Conservation (phyloP, 805 yeast genomes). For the Ogataea corticis region DNA sequence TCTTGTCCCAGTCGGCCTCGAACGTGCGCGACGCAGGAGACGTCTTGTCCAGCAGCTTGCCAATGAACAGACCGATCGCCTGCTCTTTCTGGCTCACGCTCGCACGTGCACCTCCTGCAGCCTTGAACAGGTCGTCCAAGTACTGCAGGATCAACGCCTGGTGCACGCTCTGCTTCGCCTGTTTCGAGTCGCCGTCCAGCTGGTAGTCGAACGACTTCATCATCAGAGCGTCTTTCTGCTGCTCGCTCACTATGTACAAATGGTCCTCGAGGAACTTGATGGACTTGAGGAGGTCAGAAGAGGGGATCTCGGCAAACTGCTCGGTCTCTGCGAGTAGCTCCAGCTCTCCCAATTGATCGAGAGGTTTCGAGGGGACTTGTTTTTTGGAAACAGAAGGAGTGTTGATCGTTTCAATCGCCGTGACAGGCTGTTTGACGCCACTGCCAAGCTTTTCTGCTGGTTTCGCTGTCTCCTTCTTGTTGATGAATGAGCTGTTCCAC, state of each 20-base stretch:
- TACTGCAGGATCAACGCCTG: constrained; percentile 82
- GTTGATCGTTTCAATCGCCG: constrained; percentile 32
- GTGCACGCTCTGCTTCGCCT: constrained; percentile 68
- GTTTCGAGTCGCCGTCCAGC: constrained; percentile 54
- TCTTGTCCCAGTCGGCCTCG: constrained; percentile 68
- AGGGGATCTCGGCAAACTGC: constrained; percentile 59
- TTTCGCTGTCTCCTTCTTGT: constrained; percentile 42
- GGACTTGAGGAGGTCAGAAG: constrained; percentile 47
- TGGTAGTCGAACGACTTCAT: constrained; percentile 91
- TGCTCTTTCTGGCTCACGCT: constrained; percentile 28
- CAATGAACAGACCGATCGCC: constrained; percentile 64
- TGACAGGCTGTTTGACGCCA: constrained; percentile 8
- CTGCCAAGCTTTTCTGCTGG: too few relatives aligned
- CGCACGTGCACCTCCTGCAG: constrained; percentile 25
- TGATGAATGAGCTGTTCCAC: constrained; percentile 80
- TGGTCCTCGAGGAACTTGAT: constrained; percentile 56
- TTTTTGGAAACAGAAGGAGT: constrained; percentile 20
- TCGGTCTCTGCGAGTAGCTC: constrained; percentile 63
- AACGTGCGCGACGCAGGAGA: constrained; percentile 73
- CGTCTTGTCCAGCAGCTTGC: constrained; percentile 51
- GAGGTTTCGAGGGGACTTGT: constrained; percentile 33
- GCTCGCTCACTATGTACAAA: constrained; percentile 70
- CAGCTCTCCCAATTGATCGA: constrained; percentile 46
- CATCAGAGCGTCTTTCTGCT: constrained; percentile 87
- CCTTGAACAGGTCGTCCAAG: constrained; percentile 32